Conservation (phyloP, 345 rosid genomes). For the Hibiscus syriacus region DNA sequence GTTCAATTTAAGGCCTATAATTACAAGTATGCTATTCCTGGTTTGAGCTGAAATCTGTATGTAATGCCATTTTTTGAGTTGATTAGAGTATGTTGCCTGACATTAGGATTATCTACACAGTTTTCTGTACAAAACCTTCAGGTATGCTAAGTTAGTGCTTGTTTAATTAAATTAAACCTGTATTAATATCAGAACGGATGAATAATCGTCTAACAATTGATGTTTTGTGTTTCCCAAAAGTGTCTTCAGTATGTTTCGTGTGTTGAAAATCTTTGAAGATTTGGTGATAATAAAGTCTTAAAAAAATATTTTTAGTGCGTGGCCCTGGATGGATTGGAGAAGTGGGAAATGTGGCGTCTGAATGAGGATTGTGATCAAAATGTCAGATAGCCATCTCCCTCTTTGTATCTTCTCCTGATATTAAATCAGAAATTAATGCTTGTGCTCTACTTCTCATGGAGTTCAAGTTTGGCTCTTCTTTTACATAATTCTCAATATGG, state of each 20-base stretch:
- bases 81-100: not conserved
- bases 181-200: not conserved
- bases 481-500: constrained; percentile 13
- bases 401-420: constrained; percentile 33
- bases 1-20: not conserved
- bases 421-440: constrained; percentile 40
- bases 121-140: not conserved
- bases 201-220: not conserved
- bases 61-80: not conserved
- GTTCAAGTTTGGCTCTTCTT: constrained; percentile 63
- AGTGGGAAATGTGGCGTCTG: constrained; percentile 34
- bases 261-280: not conserved
- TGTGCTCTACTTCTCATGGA: constrained; percentile 23
- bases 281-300: not conserved
- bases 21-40: not conserved
- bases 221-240: not conserved
- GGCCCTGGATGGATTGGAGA: constrained; percentile 20
- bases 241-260: not conserved
- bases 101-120: not conserved
- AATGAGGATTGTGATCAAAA: constrained; percentile 4
- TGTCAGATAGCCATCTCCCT: constrained; percentile 28
- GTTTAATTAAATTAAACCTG: not conserved
- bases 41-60: not conserved
- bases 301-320: not conserved
- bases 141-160: not conserved